Evolutionary conservation across 164 flowering plant species (phyloP).

Genomic region (Piper betle): DNA sequence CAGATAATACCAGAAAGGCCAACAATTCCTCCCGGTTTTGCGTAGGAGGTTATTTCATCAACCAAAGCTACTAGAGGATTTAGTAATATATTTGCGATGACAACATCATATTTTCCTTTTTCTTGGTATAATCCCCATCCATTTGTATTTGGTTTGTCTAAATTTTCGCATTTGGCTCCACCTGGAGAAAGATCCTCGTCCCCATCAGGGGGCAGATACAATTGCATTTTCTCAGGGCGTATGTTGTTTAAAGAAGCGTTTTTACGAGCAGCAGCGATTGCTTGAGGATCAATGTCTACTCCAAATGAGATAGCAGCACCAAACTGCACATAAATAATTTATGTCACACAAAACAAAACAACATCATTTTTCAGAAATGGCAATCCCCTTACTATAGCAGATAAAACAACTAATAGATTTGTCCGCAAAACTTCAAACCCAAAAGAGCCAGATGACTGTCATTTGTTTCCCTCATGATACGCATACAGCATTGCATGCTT

Average conservation of each 20-base stretch:
- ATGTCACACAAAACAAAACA: too few species aligned
- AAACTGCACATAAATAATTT: slow-evolving; percentile 31
- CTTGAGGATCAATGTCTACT: slow-evolving; percentile 69
- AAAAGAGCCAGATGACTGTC: too few species aligned
- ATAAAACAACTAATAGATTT: too few species aligned
- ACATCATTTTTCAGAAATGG: not conserved
- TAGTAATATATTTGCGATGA: slow-evolving; percentile 75
- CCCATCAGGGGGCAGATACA: not conserved
- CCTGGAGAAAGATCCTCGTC: slow-evolving; percentile 4
- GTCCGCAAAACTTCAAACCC: too few species aligned
- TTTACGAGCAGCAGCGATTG: slow-evolving; percentile 55
- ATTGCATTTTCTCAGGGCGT: slow-evolving; percentile 35
- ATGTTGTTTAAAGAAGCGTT: slow-evolving; percentile 76
- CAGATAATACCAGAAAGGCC: slow-evolving; percentile 63
- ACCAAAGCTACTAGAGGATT: slow-evolving; percentile 75
- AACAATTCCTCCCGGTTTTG: slow-evolving; percentile 66
- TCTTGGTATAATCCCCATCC: slow-evolving; percentile 13
- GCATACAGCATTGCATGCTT: too few species aligned
- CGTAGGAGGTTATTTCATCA: slow-evolving; percentile 52
- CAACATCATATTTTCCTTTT: slow-evolving; percentile 51
- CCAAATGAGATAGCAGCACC: slow-evolving; percentile 79
- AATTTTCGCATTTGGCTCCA: slow-evolving; percentile 12
- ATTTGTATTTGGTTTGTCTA: slow-evolving; percentile 8
- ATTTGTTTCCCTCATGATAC: too few species aligned
- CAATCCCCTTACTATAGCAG: not conserved